These are phyloP conservation scores for Tricholoma flavovirens DNA, from an alignment of 768 basidiomycete species.

Conservation along the genomic window DNA sequence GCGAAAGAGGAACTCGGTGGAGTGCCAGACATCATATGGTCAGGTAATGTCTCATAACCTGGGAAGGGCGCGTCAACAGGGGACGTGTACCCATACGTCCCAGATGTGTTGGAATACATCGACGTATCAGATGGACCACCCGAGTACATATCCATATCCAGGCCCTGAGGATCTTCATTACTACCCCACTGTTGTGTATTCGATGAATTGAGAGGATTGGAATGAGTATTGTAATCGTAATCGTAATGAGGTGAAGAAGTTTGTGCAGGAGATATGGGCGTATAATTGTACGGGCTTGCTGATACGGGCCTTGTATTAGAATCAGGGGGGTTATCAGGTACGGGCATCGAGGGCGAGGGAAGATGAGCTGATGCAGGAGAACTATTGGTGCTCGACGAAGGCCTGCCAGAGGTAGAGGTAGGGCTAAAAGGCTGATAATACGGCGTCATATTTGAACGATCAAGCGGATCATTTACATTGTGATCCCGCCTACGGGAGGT, in stretches of 20 bases:
- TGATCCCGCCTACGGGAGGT: conserved; percentile 68
- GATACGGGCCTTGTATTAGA: conserved; percentile 46
- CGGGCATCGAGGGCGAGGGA: conserved; percentile 62
- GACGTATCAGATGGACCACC: conserved; percentile 34
- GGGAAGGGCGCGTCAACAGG: conserved; percentile 35
- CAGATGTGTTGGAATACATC: conserved; percentile 34
- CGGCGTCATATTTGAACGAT: conserved; percentile 33
- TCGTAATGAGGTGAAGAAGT: conserved; percentile 53
- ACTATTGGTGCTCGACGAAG: conserved; percentile 56
- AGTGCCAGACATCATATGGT: conserved; percentile 41
- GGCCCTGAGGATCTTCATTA: conserved; percentile 29
- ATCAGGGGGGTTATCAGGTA: conserved; percentile 44
- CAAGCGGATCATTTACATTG: conserved; percentile 55
- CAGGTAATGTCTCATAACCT: conserved; percentile 34
- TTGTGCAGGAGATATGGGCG: conserved; percentile 46
- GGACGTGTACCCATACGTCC: conserved; percentile 35
- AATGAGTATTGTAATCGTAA: conserved; percentile 44
- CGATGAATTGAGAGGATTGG: conserved; percentile 32
- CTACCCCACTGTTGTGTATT: conserved; percentile 43
- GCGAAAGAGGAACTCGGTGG: conserved; percentile 62
- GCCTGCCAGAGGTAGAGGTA: conserved; percentile 36
- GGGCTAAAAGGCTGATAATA: conserved; percentile 58
- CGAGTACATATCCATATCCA: conserved; percentile 45
- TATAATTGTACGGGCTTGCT: conserved; percentile 38
- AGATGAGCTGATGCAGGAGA: conserved; percentile 70